Percentiles rank a stretch among this genome's conserved stretches.
These are phyloP conservation scores for Tulasnella calospora DNA, from an alignment of 768 basidiomycete species.

Conservation along the genomic window DNA sequence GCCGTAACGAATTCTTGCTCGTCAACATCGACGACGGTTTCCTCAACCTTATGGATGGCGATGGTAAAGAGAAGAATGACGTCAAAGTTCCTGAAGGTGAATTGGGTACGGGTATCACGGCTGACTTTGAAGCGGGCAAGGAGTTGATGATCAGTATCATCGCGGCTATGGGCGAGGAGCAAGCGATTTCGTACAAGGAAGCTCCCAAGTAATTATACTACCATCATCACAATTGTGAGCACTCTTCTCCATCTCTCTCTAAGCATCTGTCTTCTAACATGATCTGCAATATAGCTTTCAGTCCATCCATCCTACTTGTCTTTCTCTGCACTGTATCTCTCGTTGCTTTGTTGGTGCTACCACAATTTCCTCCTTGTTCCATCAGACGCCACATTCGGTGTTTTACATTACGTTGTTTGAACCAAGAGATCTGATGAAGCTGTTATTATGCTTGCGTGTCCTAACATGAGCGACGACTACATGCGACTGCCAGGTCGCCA, in stretches of 20 bases:
- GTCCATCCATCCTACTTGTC: background rate
- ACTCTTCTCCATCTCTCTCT: background rate
- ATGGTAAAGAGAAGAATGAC: slow-evolving; percentile 84
- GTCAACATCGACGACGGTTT: slow-evolving; percentile 91
- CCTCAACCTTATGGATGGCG: slow-evolving; percentile 86
- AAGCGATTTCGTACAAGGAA: slow-evolving; percentile 85
- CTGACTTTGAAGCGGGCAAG: slow-evolving; percentile 76
- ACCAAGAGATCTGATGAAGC: background rate
- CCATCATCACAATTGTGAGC: background rate
- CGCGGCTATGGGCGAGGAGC: slow-evolving; percentile 89
- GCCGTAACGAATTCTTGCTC: slow-evolving; percentile 84
- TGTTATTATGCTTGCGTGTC: too few relatives aligned
- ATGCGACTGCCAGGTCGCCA: too few relatives aligned
- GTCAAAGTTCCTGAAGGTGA: slow-evolving; percentile 87
- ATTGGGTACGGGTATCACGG: slow-evolving; percentile 64
- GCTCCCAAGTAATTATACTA: slow-evolving; percentile 54
- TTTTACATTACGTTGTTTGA: slow-evolving; percentile 6
- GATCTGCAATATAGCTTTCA: background rate
- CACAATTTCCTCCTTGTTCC: background rate
- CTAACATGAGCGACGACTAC: too few relatives aligned
- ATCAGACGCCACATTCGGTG: background rate
- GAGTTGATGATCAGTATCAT: slow-evolving; percentile 83
- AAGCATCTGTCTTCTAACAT: background rate
- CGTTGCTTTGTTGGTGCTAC: background rate
- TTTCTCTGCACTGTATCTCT: background rate